These are phyloP conservation scores for Puccinia sorghi DNA, from an alignment of 1,284 basidiomycete genomes.

Conservation along the genomic window DNA sequence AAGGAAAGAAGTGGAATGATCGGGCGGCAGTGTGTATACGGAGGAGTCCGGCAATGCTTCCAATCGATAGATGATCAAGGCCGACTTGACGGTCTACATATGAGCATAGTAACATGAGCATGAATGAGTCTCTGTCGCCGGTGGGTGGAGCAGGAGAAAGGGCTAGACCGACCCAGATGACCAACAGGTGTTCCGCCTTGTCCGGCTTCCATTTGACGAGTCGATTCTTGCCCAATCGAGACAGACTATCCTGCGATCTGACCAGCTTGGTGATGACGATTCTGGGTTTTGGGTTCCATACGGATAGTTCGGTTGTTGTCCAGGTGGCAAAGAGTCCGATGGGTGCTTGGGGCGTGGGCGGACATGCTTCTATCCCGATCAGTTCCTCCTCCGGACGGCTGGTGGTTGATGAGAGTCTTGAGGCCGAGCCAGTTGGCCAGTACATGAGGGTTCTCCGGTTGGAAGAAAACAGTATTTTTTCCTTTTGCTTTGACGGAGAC, in stretches of 20 bases:
- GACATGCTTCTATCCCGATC: not conserved
- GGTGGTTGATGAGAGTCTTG: conserved; percentile 8
- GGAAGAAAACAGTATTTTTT: too few species aligned
- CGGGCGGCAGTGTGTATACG: conserved; percentile 34
- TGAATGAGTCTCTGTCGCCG: not conserved
- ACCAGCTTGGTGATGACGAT: conserved; percentile 33
- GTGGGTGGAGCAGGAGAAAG: not conserved
- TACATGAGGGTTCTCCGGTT: conserved; percentile 31
- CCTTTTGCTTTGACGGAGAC: too few species aligned
- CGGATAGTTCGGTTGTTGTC: conserved; percentile 33
- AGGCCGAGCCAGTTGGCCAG: conserved; percentile 49
- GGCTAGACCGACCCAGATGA: conserved; percentile 24
- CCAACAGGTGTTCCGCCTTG: conserved; percentile 2
- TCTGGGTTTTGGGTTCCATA: conserved; percentile 46
- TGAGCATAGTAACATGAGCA: not conserved
- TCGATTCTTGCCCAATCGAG: conserved; percentile 13
- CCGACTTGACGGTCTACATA: conserved; percentile 28
- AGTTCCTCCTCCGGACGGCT: not conserved
- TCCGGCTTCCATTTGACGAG: conserved; percentile 44
- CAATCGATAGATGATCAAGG: conserved; percentile 31
- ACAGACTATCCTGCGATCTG: conserved; percentile 9
- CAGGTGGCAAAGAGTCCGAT: conserved; percentile 45
- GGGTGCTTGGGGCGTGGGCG: conserved; percentile 10
- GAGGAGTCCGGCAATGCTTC: conserved; percentile 21
- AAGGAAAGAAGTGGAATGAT: conserved; percentile 32